These are phyloP conservation scores for Saccharomyces hybrid DNA, from an alignment of 1,139 yeast genomes.

Conservation along the genomic window DNA sequence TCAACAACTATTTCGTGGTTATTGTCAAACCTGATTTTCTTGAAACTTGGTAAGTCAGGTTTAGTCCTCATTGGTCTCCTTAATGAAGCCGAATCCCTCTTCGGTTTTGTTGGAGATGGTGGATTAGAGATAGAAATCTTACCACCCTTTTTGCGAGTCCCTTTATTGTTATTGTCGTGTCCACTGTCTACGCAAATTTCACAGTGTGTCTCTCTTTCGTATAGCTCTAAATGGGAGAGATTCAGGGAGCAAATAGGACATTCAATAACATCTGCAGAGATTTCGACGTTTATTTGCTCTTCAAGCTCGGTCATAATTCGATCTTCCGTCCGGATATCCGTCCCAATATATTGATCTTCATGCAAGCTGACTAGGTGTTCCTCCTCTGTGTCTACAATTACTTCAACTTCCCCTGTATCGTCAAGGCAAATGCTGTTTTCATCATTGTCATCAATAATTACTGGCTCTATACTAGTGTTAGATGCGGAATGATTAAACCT, in stretches of 20 bases:
- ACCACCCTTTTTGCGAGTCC: slow-evolving; percentile 1
- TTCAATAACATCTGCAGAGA: slow-evolving; percentile 9
- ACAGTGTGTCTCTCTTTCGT: slow-evolving; percentile 49
- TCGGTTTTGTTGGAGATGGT: slow-evolving; percentile 6
- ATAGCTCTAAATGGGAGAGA: slow-evolving; percentile 34
- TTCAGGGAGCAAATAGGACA: slow-evolving; percentile 48
- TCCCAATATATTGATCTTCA: too few species aligned
- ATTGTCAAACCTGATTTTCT: slow-evolving; percentile 42
- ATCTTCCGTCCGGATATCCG: neutral
- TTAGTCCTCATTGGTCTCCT: slow-evolving; percentile 21
- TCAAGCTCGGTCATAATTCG: neutral
- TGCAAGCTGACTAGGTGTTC: neutral
- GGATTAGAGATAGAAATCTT: neutral
- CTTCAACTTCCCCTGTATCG: neutral
- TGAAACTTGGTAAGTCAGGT: slow-evolving; percentile 48
- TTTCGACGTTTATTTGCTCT: neutral
- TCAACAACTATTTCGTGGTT: slow-evolving; percentile 49
- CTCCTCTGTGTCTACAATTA: neutral
- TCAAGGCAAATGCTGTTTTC: neutral
- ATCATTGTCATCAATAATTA: neutral
- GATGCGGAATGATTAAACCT: neutral
- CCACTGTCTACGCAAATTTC: slow-evolving; percentile 41
- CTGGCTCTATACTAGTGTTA: neutral
- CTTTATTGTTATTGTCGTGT: slow-evolving; percentile 3
- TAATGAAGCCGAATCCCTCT: slow-evolving; percentile 5